These are phyloP conservation scores for Aureobasidium sp. DNA, from an alignment of 2,329 filamentous ascomycete species.

Conservation along the genomic window DNA sequence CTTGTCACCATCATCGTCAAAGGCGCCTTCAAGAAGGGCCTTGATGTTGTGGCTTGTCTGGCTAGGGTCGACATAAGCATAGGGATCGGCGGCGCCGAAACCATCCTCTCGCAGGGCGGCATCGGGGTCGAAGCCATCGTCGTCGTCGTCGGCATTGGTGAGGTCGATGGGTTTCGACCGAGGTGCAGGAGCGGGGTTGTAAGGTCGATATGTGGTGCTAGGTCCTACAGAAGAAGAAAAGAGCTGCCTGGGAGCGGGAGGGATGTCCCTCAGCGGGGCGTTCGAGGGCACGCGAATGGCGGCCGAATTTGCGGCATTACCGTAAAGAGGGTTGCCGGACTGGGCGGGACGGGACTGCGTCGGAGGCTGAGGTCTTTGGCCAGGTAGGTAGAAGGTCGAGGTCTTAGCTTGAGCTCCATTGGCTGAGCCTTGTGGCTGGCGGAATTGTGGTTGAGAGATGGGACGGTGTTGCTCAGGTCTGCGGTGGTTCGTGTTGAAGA, in stretches of 20 bases:
- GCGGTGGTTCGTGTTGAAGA: conserved; percentile 42
- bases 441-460: conserved; percentile 6
- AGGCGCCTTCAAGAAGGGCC: conserved; percentile 69
- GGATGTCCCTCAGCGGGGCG: conserved; percentile 36
- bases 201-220: conserved; percentile 40
- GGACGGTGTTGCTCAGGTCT: conserved; percentile 16
- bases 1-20: conserved; percentile 63
- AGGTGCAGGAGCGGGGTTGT: conserved; percentile 26
- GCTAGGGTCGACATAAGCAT: conserved; percentile 58
- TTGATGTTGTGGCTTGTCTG: conserved; percentile 72
- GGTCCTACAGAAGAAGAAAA: conserved; percentile 42
- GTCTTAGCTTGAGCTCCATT: conserved; percentile 4
- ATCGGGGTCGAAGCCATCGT: conserved; percentile 42
- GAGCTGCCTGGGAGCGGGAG: conserved; percentile 43
- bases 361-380: conserved; percentile 16
- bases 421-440: neutral
- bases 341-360: conserved; percentile 6
- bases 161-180: conserved; percentile 41
- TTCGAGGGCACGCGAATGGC: conserved; percentile 42
- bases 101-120: conserved; percentile 37
- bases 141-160: conserved; percentile 32
- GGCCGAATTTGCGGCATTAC: conserved; percentile 10
- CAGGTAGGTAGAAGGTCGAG: conserved; percentile 21
- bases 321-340: conserved; percentile 2
- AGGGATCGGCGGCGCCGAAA: conserved; percentile 48